These are phyloP conservation scores for Acanthamoeba pearcei DNA, from an alignment of 208 protist genomes.

Conservation along the genomic window DNA sequence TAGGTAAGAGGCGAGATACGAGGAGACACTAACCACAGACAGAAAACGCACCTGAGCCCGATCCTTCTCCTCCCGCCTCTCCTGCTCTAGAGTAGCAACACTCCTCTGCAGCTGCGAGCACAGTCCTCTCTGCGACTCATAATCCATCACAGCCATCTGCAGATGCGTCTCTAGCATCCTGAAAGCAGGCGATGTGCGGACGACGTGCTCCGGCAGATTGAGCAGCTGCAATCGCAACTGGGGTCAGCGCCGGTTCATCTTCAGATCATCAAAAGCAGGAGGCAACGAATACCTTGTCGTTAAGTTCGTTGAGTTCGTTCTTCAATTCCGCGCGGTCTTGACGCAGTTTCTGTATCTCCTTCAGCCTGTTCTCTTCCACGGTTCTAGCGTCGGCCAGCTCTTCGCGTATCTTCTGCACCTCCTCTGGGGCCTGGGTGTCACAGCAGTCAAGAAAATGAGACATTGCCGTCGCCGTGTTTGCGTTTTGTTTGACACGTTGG, in stretches of 20 bases:
- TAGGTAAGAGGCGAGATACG: neutral
- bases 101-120: slow-evolving; percentile 60
- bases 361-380: slow-evolving; percentile 33
- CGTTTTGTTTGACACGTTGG: neutral
- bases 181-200: slow-evolving; percentile 16
- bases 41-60: neutral
- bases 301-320: slow-evolving; percentile 20
- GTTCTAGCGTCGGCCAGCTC: slow-evolving; percentile 42
- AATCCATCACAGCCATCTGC: slow-evolving; percentile 68
- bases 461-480: neutral
- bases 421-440: neutral
- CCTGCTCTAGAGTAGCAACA: neutral
- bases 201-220: slow-evolving; percentile 12
- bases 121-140: slow-evolving; percentile 31
- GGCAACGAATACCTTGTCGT: slow-evolving; percentile 8
- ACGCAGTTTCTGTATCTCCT: slow-evolving; percentile 67
- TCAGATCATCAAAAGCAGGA: too few species aligned
- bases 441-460: neutral
- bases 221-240: neutral
- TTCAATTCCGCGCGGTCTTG: slow-evolving; percentile 49
- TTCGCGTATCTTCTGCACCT: slow-evolving; percentile 35
- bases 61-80: slow-evolving; percentile 62
- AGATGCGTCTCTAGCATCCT: slow-evolving; percentile 1
- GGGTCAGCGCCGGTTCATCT: neutral
- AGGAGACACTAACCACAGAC: neutral